phyloP scores from a whole-genome alignment of 1,139 yeast genomes.

The Geotrichum histeridarum region DNA sequence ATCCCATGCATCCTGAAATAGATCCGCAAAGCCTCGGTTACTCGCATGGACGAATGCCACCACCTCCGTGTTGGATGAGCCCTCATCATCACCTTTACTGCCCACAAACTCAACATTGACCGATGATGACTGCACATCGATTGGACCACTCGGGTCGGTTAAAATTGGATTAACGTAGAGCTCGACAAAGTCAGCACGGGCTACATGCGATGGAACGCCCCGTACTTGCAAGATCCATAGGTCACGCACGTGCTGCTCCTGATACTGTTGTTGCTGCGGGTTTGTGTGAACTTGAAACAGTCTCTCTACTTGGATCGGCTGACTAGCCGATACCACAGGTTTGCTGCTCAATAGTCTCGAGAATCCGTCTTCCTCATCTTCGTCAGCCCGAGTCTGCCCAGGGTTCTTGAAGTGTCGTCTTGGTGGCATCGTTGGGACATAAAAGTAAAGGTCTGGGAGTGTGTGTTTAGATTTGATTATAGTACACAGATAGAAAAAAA shows the following conservation, averaged over 20 bases:
- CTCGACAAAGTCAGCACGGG: neutral
- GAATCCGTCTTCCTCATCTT: neutral
- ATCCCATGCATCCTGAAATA: neutral
- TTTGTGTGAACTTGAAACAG: neutral
- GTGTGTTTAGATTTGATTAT: neutral
- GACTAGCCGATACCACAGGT: neutral
- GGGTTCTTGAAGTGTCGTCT: neutral
- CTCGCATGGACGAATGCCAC: neutral
- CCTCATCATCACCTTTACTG: neutral
- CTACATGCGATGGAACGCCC: neutral
- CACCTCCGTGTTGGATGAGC: neutral
- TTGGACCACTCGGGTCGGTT: neutral
- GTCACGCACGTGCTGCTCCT: neutral
- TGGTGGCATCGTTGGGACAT: neutral
- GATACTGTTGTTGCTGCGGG: neutral
- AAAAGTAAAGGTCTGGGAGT: neutral
- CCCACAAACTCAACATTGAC: neutral
- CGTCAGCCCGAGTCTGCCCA: neutral
- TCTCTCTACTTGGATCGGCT: neutral
- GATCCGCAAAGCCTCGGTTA: neutral
- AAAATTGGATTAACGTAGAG: neutral
- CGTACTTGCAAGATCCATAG: neutral
- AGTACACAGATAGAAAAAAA: neutral
- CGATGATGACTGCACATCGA: neutral
- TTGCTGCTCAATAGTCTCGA: neutral